Base-by-base conservation (phyloP, 129 eudicot species). In the Deinandra increscens region DNA sequence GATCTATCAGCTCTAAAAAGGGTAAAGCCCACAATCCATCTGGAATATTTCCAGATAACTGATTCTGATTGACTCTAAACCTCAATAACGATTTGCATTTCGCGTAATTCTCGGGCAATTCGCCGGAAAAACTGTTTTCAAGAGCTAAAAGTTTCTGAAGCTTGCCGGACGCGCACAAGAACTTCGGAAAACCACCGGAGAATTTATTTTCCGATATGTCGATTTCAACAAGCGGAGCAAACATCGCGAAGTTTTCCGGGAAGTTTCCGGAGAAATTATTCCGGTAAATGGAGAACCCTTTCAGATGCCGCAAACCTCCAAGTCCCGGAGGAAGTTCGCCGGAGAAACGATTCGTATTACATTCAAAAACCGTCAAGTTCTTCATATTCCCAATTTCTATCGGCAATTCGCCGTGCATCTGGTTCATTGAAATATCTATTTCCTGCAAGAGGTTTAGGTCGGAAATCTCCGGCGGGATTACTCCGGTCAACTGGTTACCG, bases 181-280 rank as follows among this genome's bases (percentile, higher is more conserved):
- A 87, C 68, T 79, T 81, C 0, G 99, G 99, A 31, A 93, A 78
- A n/a, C 37, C 54, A 26, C 99, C 99, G 0, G 97, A 71, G 56
- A 93, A 93, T 20, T 74, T 71, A 42, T 93, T 93, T 64, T 93
- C 99, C 0, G 99, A 93, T 66, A 93, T 89, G 77, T 93, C 99
- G 0, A 93, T 59, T 15, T 80, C 75, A 59, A 77, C 84, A 73
- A 93, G 33, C 1, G 97, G 93, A 13, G 97, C 91, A 63, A 79
- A 85, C 68, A 80, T 73, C 46, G 88, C 97, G 45, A 93, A 81
- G 63, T 87, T 85, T 54, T 66, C 81, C 0, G 97, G 99, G 50
- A 93, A 85, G 11, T 68, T 37, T 4, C 99, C 99, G 4, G 95
- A 78, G 71, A 93, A 89, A 43, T 79, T 82, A 73, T 93, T 93